Base-by-base conservation (phyloP, 345 rosid species). In the Murraya paniculata region DNA sequence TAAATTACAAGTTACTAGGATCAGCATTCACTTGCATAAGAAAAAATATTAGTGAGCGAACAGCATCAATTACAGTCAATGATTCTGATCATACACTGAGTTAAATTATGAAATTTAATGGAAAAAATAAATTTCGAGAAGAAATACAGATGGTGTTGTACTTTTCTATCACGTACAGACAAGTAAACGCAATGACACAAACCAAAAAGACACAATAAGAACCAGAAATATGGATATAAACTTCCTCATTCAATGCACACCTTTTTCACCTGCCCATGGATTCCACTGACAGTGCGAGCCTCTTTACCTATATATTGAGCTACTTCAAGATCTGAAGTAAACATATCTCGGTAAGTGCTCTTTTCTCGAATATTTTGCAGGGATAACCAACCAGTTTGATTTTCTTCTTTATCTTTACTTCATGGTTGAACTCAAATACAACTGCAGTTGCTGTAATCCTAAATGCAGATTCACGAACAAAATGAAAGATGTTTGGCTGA, bases 321-420 rank as follows among this genome's bases (percentile, higher is more conserved):
- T 68, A 96, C 84, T 81, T 96, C 98, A 62, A 96, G 94, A 86
- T 96, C 97, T 38, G 98, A 94, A 69, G 97, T 96, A 84, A 96
- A 94, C 97, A 94, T 96, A 82, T 90, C 91, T 78, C 90, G 64
- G 91, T 85, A 65, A 94, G 87, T 13, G 97, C 95, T 22, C 94
- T 96, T 82, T 92, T 94, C 85, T 89, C 92, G 83, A 88, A 88
- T 65, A 96, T 94, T 86, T 88, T 96, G 88, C 89, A 89, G 48
- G 97, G 99, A 80, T 91, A 77, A 75, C 99, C 98, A 57, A 90
- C 92, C 84, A 94, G 75, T 85, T 96, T n/a, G 78, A 89, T 83
- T 88, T 94, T 96, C 92, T 96, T 92, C 83, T 82, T 79, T 80
- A 92, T 91, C 74, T 81, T 88, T 21, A 90, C 83, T 30, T 89